Evolutionary conservation across 495 filamentous ascomycete species (phyloP), one percentile per base, ranked within the genome.

Genomic region (Echria macrotheca): DNA sequence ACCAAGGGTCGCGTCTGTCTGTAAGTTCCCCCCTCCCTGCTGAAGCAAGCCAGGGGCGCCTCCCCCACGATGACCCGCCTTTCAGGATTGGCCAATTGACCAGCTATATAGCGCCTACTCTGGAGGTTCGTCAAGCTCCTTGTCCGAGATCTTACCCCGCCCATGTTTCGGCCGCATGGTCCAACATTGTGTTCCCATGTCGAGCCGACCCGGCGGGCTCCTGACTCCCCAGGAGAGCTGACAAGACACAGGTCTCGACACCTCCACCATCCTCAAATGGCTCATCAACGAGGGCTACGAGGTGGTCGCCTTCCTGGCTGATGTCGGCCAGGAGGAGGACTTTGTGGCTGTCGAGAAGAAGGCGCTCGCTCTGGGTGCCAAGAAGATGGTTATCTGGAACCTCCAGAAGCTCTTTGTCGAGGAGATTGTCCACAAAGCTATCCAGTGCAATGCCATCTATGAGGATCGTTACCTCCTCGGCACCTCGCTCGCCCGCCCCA

Each of bases 391-490:
- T 61, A 73, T 87, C 57, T 68, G 75, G 56, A 80, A 88, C 64
- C 74, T 95, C 50, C 78, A 82, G 59, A 71, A 69, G 54, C 83
- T 91, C 66, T 91, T 95, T 56, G 80, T 94, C 56, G 84, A 91
- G 58, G 77, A 95, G 72, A 76, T 95, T 11, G 88, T 89, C 71
- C 91, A 85, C 80, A 85, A 80, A 42, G 91, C 91, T 47, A 81
- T 95, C 57, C 84, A 85, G 63, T 90, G 85, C 78, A 91, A 93
- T 59, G 88, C 87, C 58, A 81, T 87, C 65, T 93, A 89, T 69
- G 87, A 95, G 73, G 82, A 84, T 58, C 75, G 82, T 47, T 90
- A 89, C 71, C 80, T 90, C 38, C 75, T 89, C 23, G 87, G 80
- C 50, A 91, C 87, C 51, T 82, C 76, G 21, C 77, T 96, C 26